Base-by-base conservation (phyloP, 345 rosid species). In the Draba incana region DNA sequence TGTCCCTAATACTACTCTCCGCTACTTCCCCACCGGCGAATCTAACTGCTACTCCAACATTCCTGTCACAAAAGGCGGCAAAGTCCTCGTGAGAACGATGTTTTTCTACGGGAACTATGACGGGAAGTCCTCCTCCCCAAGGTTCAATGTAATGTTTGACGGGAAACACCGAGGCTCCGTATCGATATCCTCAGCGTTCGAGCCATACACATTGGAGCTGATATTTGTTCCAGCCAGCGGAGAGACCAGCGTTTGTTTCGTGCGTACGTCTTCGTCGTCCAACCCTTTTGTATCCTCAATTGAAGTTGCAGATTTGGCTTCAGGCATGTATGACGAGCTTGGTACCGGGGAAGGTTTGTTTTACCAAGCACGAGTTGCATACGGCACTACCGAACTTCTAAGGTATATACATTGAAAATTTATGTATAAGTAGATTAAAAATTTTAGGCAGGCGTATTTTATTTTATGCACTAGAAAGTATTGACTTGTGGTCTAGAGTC, bases 261-360 rank as follows among this genome's bases (percentile, higher is more conserved):
- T 46, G 11, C 64, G 74, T 7, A 55, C 78, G 8, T 68, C 69
- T 68, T 35, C 74, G 0, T 48, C 49, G 3, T 60, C 57, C 2
- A 55, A 53, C 62, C 78, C 78, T 45, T 75, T 75, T 75, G 62
- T 75, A 45, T 75, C 78, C 1, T 25, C 78, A 12, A 75, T 75
- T 45, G 74, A 75, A 68, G 74, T 68, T 75, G 24, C 4, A 0
- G 64, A 54, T 31, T 27, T 75, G 46, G 69, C 3, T 0, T 0
- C 3, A 3, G 69, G 74, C 23, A 68, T 75, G 78, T 68, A 75
- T 2, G 31, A 20, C 1, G 74, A 62, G 24, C 69, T 75, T 0
- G 69, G 69, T 47, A 51, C 74, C n/a, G 37, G 37, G 12, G 68
- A 75, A 61, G 78, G 58, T 60, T 62, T 75, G 6, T 61, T 62